Evolutionary conservation across 305 asterid species (phyloP).

Genomic region (Ilex paraguariensis): DNA sequence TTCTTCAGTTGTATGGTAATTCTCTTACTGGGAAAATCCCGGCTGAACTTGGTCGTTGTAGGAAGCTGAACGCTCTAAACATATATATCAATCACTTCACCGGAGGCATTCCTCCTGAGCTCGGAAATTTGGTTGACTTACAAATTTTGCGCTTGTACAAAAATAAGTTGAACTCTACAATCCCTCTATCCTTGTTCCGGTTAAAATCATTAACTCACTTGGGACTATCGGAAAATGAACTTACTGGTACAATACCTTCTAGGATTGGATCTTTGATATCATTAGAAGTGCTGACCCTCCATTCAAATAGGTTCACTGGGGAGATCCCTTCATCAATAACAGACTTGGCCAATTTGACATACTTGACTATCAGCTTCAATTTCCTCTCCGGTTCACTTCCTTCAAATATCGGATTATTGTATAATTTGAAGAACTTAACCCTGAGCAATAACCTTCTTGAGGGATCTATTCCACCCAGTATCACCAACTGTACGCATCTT

Average conservation of each 20-base stretch:
- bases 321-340: slow-evolving; percentile 58
- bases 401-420: slow-evolving; percentile 42
- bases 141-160: slow-evolving; percentile 37
- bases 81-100: slow-evolving; percentile 42
- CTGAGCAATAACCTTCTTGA: slow-evolving; percentile 37
- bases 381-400: slow-evolving; percentile 65
- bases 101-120: slow-evolving; percentile 58
- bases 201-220: slow-evolving; percentile 43
- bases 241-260: slow-evolving; percentile 46
- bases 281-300: slow-evolving; percentile 61
- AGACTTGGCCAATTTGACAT: slow-evolving; percentile 45
- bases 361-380: slow-evolving; percentile 61
- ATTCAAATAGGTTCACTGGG: slow-evolving; percentile 59
- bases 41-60: slow-evolving; percentile 45
- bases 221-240: slow-evolving; percentile 56
- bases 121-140: slow-evolving; percentile 49
- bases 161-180: slow-evolving; percentile 57
- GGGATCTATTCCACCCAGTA: slow-evolving; percentile 60
- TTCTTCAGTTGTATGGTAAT: slow-evolving; percentile 51
- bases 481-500: slow-evolving; percentile 56
- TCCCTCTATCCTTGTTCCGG: slow-evolving; percentile 51
- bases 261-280: slow-evolving; percentile 44
- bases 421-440: slow-evolving; percentile 58
- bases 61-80: slow-evolving; percentile 36
- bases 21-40: slow-evolving; percentile 66